These are phyloP conservation scores for Proliferodiscus dingleyae DNA, from an alignment of 2,329 filamentous ascomycete species.

Conservation along the genomic window DNA sequence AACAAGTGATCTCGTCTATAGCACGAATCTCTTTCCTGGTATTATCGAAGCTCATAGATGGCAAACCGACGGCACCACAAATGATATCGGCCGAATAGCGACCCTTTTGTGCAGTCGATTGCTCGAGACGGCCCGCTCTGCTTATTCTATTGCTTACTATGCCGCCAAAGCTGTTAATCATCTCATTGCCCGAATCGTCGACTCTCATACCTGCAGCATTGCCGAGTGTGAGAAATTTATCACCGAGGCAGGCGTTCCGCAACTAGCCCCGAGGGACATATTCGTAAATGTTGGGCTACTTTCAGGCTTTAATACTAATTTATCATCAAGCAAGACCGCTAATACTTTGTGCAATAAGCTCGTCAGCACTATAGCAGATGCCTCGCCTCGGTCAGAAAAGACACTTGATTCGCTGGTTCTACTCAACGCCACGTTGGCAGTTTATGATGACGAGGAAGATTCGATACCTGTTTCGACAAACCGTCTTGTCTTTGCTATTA, in stretches of 20 bases:
- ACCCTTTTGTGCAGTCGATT: background rate
- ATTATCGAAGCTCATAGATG: conserved; percentile 12
- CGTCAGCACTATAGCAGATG: conserved; percentile 54
- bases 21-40: background rate
- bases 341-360: conserved; percentile 55
- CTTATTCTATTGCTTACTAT: conserved; percentile 36
- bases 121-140: conserved; percentile 37
- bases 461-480: conserved; percentile 53
- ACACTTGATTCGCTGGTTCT: conserved; percentile 47
- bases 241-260: background rate
- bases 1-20: background rate
- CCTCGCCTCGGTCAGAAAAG: conserved; percentile 39
- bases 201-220: conserved; percentile 39
- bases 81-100: conserved; percentile 28
- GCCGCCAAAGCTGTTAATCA: conserved; percentile 47
- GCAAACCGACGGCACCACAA: conserved; percentile 28
- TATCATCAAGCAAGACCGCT: conserved; percentile 43
- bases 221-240: conserved; percentile 35
- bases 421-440: conserved; percentile 46
- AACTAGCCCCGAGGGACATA: background rate
- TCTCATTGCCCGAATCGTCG: conserved; percentile 43
- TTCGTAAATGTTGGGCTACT: conserved; percentile 43
- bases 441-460: conserved; percentile 46
- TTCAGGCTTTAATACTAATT: conserved; percentile 45
- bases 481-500: conserved; percentile 65